Evolutionary conservation across 2,329 filamentous ascomycete species (phyloP).

Genomic region (Aspergillus eucalypticola): DNA sequence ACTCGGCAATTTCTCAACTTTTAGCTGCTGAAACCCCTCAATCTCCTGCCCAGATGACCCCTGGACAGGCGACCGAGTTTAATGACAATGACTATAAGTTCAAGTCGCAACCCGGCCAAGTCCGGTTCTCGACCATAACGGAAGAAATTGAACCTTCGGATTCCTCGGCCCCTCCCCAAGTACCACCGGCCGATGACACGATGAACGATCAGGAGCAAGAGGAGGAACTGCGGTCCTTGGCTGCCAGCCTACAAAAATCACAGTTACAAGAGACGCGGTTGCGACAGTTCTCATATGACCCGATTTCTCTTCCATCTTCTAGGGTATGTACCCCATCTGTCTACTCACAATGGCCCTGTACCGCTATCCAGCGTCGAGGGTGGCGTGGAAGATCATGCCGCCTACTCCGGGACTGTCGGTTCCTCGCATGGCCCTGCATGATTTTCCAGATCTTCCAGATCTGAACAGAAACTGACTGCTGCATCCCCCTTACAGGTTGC

Average conservation of each 20-base stretch:
- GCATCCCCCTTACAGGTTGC: conserved; percentile 33
- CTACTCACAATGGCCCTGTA: neutral
- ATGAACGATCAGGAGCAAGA: conserved; percentile 39
- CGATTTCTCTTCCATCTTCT: conserved; percentile 74
- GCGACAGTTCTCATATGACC: conserved; percentile 85
- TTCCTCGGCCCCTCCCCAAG: conserved; percentile 26
- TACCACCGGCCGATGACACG: conserved; percentile 16
- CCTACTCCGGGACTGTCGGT: neutral
- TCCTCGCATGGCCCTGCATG: conserved; percentile 9
- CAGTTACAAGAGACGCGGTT: conserved; percentile 80
- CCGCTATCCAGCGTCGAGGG: neutral
- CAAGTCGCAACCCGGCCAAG: conserved; percentile 43
- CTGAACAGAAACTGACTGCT: conserved; percentile 12
- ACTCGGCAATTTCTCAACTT: conserved; percentile 1
- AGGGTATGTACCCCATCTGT: conserved; percentile 37
- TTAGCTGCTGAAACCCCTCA: conserved; percentile 23
- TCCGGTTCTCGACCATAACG: conserved; percentile 71
- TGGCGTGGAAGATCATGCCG: neutral
- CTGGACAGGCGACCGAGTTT: conserved; percentile 25
- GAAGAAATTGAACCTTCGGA: conserved; percentile 65
- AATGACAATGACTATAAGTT: conserved; percentile 31
- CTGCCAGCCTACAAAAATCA: conserved; percentile 69
- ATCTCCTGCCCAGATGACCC: conserved; percentile 23
- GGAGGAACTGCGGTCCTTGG: conserved; percentile 71
- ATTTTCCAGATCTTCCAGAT: neutral